phyloP scores from a whole-genome alignment of 441 rosid species.

The Geranium incanum region DNA sequence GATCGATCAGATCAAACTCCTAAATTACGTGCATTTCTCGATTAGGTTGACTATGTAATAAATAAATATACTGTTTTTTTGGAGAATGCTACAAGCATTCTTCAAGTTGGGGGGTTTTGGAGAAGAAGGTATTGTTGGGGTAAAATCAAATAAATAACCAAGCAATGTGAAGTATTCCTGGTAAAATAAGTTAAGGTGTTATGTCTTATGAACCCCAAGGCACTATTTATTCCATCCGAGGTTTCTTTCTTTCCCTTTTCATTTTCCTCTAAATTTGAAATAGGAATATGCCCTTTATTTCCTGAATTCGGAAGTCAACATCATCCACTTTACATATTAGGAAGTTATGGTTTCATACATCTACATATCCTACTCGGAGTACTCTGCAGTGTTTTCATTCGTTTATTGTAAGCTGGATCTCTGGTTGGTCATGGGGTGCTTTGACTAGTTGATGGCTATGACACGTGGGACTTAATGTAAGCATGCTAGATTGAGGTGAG shows the following conservation, averaged over 20 bases:
- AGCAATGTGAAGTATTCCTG: not conserved
- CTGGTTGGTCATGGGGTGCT: not conserved
- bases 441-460: not conserved
- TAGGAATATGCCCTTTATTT: not conserved
- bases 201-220: not conserved
- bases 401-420: not conserved
- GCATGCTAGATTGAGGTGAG: not conserved
- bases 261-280: not conserved
- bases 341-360: not conserved
- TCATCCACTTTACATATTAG: not conserved
- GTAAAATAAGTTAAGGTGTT: not conserved
- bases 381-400: not conserved
- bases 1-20: too few species aligned
- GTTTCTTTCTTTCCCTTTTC: not conserved
- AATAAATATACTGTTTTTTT: too few species aligned
- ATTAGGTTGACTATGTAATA: too few species aligned
- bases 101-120: not conserved
- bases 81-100: not conserved
- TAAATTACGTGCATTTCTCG: too few species aligned
- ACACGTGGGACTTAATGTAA: not conserved
- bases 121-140: not conserved
- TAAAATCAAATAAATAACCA: not conserved
- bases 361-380: not conserved
- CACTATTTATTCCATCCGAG: not conserved
- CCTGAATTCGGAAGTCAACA: not conserved